phyloP scores from a whole-genome alignment of 768 basidiomycete genomes.

The Hemileccinum impolitum region DNA sequence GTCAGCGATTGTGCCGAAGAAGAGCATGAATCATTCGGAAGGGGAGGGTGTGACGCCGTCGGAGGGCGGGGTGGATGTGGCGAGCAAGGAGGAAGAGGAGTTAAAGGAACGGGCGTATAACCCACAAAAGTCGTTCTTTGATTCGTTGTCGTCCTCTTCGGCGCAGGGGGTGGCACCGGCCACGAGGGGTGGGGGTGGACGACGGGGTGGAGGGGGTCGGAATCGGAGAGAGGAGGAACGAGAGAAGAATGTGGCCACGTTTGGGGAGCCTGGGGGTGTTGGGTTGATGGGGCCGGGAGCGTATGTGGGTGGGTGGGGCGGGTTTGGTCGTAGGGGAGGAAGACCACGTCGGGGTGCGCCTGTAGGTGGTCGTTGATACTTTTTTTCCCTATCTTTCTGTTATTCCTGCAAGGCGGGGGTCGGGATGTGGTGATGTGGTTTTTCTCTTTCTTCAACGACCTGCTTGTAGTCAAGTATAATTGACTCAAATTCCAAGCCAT shows the following conservation, averaged over 20 bases:
- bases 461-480: no score
- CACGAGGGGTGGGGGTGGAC: conserved; percentile 37
- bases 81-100: conserved; percentile 35
- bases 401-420: neutral
- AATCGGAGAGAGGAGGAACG: conserved; percentile 80
- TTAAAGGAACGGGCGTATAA: conserved; percentile 60
- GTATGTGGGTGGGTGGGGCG: conserved; percentile 78
- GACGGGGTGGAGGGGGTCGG: conserved; percentile 50
- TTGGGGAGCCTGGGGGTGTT: conserved; percentile 81
- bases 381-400: neutral
- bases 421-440: no score
- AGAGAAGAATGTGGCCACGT: conserved; percentile 81
- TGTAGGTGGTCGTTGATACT: conserved; percentile 20
- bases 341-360: conserved; percentile 35
- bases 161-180: conserved; percentile 34
- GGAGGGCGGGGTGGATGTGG: conserved; percentile 28
- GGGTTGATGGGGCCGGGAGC: conserved; percentile 76
- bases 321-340: conserved; percentile 52
- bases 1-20: conserved; percentile 44
- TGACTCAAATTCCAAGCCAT: no score
- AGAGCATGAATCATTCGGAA: conserved; percentile 26
- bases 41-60: conserved; percentile 31
- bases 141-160: conserved; percentile 57
- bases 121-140: conserved; percentile 79
- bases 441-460: no score